A percentile compares a stretch with the other conserved stretches of the same genome.
Evolutionary conservation across 2,329 filamentous ascomycete species (phyloP).

Genomic region (Daldinia sp.): DNA sequence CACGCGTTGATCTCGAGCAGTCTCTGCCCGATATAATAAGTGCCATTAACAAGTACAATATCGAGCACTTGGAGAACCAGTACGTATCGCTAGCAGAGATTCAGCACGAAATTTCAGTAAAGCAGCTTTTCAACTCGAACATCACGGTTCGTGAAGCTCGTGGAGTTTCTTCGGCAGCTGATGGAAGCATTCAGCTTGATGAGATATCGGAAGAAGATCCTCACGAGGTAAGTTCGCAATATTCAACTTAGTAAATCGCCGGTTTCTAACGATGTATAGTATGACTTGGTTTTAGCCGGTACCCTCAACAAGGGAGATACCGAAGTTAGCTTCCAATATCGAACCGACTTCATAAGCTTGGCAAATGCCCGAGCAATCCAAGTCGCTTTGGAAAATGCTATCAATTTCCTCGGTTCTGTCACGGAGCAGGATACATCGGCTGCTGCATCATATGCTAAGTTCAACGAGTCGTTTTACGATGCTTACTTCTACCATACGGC

Average conservation of each 20-base stretch:
- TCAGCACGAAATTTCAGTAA: neutral
- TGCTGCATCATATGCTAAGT: neutral
- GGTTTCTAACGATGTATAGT: neutral
- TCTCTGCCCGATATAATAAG: neutral
- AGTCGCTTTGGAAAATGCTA: conserved; percentile 1
- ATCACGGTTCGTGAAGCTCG: conserved; percentile 6
- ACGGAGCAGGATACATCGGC: conserved; percentile 1
- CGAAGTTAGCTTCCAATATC: conserved; percentile 5
- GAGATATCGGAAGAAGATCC: neutral
- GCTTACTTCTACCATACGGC: neutral
- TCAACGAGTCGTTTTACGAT: neutral
- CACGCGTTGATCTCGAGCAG: conserved; percentile 2
- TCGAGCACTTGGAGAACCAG: conserved; percentile 11
- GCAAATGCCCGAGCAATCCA: neutral
- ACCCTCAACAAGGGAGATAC: neutral
- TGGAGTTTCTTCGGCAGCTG: neutral
- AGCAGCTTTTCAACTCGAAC: conserved; percentile 4
- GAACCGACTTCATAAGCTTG: conserved; percentile 1
- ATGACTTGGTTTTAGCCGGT: conserved; percentile 1
- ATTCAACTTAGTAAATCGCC: neutral
- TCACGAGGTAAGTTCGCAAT: neutral
- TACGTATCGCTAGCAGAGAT: conserved; percentile 9
- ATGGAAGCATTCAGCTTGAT: conserved; percentile 3
- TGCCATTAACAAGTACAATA: conserved; percentile 6
- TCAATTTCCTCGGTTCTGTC: neutral